A percentile compares a stretch with the other conserved stretches of the same genome.
Evolutionary conservation across 1,139 yeast species (phyloP).

Genomic region (Schwanniomyces etchellsii): DNA sequence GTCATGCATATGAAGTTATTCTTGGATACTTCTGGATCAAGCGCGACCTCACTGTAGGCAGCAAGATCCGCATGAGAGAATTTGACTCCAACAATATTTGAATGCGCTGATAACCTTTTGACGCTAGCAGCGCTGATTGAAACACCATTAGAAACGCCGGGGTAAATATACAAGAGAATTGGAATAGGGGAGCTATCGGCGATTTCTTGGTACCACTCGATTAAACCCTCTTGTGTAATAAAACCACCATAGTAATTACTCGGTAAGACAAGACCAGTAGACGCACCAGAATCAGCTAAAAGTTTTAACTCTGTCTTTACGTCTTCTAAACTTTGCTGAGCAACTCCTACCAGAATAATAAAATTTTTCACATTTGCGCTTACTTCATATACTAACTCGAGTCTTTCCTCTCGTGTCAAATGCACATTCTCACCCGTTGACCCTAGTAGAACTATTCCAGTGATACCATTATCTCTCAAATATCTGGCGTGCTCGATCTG

Average conservation of each 20-base stretch:
- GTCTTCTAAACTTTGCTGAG: constrained; percentile 25
- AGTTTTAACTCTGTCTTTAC: constrained; percentile 22
- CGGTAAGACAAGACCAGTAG: constrained; percentile 22
- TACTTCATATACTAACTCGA: constrained; percentile 15
- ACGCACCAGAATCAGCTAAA: constrained; percentile 28
- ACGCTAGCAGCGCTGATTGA: constrained; percentile 31
- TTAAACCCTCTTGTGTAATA: constrained; percentile 27
- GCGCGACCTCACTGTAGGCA: constrained; percentile 16
- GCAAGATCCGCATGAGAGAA: constrained; percentile 35
- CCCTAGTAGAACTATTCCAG: constrained; percentile 44
- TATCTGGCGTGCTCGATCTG: constrained; percentile 38
- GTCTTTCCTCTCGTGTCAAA: constrained; percentile 28
- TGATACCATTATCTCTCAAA: constrained; percentile 36
- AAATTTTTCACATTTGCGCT: constrained; percentile 16
- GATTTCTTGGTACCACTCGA: constrained; percentile 22
- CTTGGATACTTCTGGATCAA: constrained; percentile 24
- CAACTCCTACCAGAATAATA: constrained; percentile 32
- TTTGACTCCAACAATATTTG: constrained; percentile 37
- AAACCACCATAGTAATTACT: constrained; percentile 29
- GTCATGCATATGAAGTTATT: constrained; percentile 35
- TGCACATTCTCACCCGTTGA: constrained; percentile 41
- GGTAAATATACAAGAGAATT: constrained; percentile 25
- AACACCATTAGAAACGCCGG: constrained; percentile 32
- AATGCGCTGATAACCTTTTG: constrained; percentile 24
- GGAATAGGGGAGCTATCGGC: constrained; percentile 26